Percentiles rank a stretch among this genome's conserved stretches.
phyloP scores from a whole-genome alignment of 2,329 filamentous ascomycete species.

The Penicillium sp. region DNA sequence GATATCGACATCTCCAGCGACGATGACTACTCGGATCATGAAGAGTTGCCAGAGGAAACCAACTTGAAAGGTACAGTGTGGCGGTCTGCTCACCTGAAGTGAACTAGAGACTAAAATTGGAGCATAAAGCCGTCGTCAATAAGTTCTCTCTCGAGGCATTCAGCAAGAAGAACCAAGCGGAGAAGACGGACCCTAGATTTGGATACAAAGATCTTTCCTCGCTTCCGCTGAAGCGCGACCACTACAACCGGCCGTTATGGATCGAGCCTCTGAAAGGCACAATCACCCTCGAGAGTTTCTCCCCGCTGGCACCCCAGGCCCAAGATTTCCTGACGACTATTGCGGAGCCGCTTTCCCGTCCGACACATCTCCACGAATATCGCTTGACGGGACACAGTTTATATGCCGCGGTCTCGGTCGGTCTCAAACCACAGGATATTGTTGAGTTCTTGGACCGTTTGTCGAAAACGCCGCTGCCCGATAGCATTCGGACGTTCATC shows the following conservation, averaged over 20 bases:
- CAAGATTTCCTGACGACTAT: constrained; percentile 96
- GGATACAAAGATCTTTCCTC: constrained; percentile 75
- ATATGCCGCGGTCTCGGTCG: constrained; percentile 92
- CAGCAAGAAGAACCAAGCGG: constrained; percentile 46
- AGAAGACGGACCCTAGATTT: constrained; percentile 54
- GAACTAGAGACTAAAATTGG: constrained; percentile 23
- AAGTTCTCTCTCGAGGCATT: constrained; percentile 55
- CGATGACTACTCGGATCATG: constrained; percentile 57
- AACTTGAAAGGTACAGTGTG: constrained; percentile 45
- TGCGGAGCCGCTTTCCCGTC: constrained; percentile 85
- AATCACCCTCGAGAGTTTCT: constrained; percentile 93
- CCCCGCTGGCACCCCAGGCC: constrained; percentile 77
- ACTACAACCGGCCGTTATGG: constrained; percentile 86
- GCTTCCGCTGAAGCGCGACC: constrained; percentile 79
- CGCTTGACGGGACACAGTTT: constrained; percentile 86
- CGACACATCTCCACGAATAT: constrained; percentile 91
- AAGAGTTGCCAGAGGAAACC: constrained; percentile 48
- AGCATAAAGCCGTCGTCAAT: constrained; percentile 45
- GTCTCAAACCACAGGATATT: constrained; percentile 84
- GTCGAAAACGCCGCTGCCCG: constrained; percentile 81
- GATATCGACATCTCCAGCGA: constrained; percentile 50
- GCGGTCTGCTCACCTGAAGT: constrained; percentile 11
- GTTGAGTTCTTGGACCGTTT: constrained; percentile 83
- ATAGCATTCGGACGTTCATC: constrained; percentile 76
- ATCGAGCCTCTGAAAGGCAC: constrained; percentile 83